phyloP scores from a whole-genome alignment of 164 flowering plant genomes.

The Protea cynaroides region DNA sequence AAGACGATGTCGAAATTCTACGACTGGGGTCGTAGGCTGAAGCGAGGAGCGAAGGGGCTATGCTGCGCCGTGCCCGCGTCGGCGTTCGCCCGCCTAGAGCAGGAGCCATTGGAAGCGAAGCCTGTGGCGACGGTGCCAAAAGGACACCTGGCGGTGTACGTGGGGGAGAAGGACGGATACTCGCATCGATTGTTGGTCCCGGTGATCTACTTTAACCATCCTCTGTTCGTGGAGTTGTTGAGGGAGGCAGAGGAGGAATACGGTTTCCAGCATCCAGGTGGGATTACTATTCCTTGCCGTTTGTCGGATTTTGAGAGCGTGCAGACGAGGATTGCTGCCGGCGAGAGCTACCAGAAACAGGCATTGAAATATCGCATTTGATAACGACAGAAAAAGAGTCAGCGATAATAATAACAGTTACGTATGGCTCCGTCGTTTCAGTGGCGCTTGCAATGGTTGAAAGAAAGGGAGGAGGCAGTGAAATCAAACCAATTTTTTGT shows the following conservation, averaged over 20 bases:
- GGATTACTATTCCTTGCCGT: slow-evolving; percentile 76
- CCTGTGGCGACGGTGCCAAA: slow-evolving; percentile 44
- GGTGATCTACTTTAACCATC: slow-evolving; percentile 81
- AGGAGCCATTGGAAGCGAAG: slow-evolving; percentile 19
- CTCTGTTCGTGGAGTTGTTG: slow-evolving; percentile 63
- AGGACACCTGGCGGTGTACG: slow-evolving; percentile 80
- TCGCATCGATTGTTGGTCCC: slow-evolving; percentile 71
- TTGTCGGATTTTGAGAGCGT: slow-evolving; percentile 64
- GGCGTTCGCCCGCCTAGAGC: slow-evolving; percentile 27
- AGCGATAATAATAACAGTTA: too few relatives aligned
- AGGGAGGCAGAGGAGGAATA: slow-evolving; percentile 50
- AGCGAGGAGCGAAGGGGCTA: slow-evolving; percentile 30
- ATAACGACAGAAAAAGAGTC: too few relatives aligned
- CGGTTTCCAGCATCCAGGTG: slow-evolving; percentile 60
- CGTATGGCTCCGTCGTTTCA: too few relatives aligned
- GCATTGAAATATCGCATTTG: slow-evolving; percentile 2
- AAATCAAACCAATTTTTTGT: too few relatives aligned
- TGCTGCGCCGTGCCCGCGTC: slow-evolving; percentile 14
- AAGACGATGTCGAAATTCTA: slow-evolving; percentile 36
- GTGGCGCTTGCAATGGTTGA: too few relatives aligned
- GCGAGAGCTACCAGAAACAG: slow-evolving; percentile 26
- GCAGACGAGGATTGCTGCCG: slow-evolving; percentile 53
- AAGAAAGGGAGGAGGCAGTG: too few relatives aligned
- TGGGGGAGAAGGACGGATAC: slow-evolving; percentile 63
- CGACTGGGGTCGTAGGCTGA: slow-evolving; percentile 43